phyloP scores from a whole-genome alignment of 2,329 filamentous ascomycete species.

The Didymellaceae sp. region DNA sequence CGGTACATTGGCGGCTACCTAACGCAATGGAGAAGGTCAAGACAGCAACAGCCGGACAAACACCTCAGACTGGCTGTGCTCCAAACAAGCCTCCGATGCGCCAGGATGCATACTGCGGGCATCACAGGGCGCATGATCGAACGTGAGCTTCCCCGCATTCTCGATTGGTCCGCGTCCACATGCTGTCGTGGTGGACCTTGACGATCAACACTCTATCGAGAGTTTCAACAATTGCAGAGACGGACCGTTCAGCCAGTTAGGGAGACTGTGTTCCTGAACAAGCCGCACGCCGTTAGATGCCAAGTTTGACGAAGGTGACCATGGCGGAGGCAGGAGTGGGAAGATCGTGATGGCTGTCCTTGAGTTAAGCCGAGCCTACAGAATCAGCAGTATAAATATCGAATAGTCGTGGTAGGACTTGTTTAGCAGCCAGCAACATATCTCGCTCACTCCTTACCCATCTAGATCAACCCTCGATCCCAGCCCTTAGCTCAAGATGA shows the following conservation, averaged over 20 bases:
- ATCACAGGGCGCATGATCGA: slow-evolving; percentile 8
- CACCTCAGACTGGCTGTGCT: slow-evolving; percentile 19
- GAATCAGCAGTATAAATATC: slow-evolving; percentile 3
- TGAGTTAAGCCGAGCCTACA: neutral
- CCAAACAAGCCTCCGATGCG: slow-evolving; percentile 19
- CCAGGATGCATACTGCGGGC: slow-evolving; percentile 15
- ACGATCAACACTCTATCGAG: slow-evolving; percentile 13
- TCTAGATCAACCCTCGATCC: neutral
- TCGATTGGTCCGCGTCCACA: slow-evolving; percentile 4
- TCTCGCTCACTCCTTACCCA: neutral
- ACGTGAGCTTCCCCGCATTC: slow-evolving; percentile 18
- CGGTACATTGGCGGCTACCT: slow-evolving; percentile 13
- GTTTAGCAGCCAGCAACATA: slow-evolving; percentile 2
- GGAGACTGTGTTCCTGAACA: slow-evolving; percentile 13
- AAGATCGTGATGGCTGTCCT: slow-evolving; percentile 1
- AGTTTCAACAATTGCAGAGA: neutral
- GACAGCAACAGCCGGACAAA: slow-evolving; percentile 14
- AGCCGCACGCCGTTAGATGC: slow-evolving; percentile 13
- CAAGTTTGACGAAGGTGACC: slow-evolving; percentile 4
- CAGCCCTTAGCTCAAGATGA: slow-evolving; percentile 22
- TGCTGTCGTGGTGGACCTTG: neutral
- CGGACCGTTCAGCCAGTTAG: slow-evolving; percentile 10
- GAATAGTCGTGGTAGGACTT: neutral
- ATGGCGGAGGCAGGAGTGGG: neutral
- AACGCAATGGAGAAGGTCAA: slow-evolving; percentile 36